These are phyloP conservation scores for Epicoccum nigrum DNA, from an alignment of 2,329 filamentous ascomycete genomes.

Conservation along the genomic window DNA sequence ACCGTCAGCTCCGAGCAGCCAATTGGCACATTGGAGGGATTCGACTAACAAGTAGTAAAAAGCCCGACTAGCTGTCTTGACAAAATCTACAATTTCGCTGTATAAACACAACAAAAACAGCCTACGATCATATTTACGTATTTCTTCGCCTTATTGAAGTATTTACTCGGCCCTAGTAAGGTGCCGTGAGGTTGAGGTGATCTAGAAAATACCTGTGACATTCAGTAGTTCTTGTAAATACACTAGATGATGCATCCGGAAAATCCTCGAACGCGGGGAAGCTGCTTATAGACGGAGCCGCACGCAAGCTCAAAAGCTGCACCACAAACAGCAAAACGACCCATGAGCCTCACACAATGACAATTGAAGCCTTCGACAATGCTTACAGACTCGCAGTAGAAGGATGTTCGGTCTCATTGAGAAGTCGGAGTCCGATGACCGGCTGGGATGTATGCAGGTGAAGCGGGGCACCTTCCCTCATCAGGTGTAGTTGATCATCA, in stretches of 20 bases:
- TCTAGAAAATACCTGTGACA: no score
- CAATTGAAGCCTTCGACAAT: not conserved
- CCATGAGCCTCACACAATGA: not conserved
- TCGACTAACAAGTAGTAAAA: no score
- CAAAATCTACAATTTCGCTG: no score
- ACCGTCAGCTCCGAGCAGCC: no score
- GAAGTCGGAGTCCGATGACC: constrained; percentile 33
- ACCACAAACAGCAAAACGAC: constrained; percentile 12
- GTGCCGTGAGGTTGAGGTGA: no score
- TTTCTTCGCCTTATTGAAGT: no score
- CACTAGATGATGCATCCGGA: constrained; percentile 15
- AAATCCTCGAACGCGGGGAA: constrained; percentile 19
- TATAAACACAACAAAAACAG: no score
- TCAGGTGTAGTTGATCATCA: constrained; percentile 22
- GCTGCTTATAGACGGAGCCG: constrained; percentile 3
- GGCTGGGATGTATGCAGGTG: constrained; percentile 22
- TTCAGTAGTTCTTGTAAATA: no score
- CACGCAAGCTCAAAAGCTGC: constrained; percentile 1
- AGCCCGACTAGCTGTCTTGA: no score
- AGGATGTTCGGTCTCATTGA: constrained; percentile 7
- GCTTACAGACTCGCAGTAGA: not conserved
- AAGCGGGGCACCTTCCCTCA: constrained; percentile 25
- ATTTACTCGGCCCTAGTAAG: no score
- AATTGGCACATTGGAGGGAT: no score
- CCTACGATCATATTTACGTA: no score